Evolutionary conservation across 148 eudicot genomes (phyloP).

Genomic region (Amaranthus palmeri): DNA sequence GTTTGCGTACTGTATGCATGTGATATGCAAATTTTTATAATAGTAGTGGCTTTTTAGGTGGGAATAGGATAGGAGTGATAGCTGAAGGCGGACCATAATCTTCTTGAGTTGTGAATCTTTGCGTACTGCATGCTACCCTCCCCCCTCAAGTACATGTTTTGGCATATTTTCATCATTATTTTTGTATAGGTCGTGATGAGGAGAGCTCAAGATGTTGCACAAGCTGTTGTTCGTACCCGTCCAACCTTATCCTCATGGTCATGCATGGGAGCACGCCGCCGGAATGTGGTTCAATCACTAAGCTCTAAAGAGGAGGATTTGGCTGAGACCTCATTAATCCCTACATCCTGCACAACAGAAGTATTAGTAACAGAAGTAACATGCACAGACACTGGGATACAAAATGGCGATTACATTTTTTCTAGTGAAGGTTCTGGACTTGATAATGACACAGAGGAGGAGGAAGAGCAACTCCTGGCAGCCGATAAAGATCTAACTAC

Average conservation of each 20-base stretch:
- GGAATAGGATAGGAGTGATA: too few relatives aligned
- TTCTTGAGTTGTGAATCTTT: too few relatives aligned
- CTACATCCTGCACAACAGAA: constrained; percentile 31
- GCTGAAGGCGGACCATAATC: too few relatives aligned
- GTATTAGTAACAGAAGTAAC: constrained; percentile 36
- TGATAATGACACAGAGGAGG: constrained; percentile 61
- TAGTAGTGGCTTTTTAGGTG: too few relatives aligned
- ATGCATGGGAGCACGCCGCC: constrained; percentile 91
- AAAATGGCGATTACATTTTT: constrained; percentile 33
- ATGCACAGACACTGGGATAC: constrained; percentile 21
- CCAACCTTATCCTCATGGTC: constrained; percentile 81
- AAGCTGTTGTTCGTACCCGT: constrained; percentile 83
- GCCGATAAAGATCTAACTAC: constrained; percentile 41
- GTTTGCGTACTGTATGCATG: too few relatives aligned
- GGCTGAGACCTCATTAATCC: constrained; percentile 42
- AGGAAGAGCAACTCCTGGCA: constrained; percentile 43
- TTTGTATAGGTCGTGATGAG: constrained; percentile 73
- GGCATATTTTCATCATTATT: constrained; percentile 10
- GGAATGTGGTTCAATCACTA: constrained; percentile 39
- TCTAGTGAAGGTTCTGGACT: constrained; percentile 40
- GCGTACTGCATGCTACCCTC: too few relatives aligned
- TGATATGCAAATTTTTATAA: too few relatives aligned
- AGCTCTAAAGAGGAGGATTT: constrained; percentile 41
- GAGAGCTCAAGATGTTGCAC: constrained; percentile 85
- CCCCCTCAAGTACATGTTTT: background rate